Evolutionary conservation across 805 yeast genomes (phyloP).

Genomic region (Pichia cephalocereana): DNA sequence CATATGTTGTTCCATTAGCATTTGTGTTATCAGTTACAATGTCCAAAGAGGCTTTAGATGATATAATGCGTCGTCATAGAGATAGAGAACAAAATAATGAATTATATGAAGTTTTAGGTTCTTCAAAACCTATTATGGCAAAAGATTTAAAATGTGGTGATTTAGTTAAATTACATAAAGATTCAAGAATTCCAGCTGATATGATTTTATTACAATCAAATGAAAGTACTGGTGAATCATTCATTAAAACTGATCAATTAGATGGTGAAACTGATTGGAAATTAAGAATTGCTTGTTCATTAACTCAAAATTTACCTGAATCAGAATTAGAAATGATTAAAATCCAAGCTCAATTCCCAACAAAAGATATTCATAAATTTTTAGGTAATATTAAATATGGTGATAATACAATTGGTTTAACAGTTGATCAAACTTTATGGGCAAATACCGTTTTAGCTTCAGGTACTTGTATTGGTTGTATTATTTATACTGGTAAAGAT

Average conservation of each 20-base stretch:
- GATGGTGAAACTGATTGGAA: slow-evolving; percentile 99
- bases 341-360: slow-evolving; percentile 72
- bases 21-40: slow-evolving; percentile 89
- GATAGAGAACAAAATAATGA: slow-evolving; percentile 87
- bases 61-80: slow-evolving; percentile 79
- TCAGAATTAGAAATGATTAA: slow-evolving; percentile 41
- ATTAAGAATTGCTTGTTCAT: slow-evolving; percentile 63
- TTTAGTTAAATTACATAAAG: slow-evolving; percentile 67
- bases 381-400: slow-evolving; percentile 62
- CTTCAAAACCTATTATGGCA: slow-evolving; percentile 35
- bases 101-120: slow-evolving; percentile 59
- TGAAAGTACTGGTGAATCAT: slow-evolving; percentile 76
- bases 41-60: slow-evolving; percentile 94
- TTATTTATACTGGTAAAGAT: slow-evolving; percentile 84
- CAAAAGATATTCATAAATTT: slow-evolving; percentile 74
- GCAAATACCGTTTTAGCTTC: slow-evolving; percentile 96
- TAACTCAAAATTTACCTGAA: slow-evolving; percentile 57
- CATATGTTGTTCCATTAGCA: slow-evolving; percentile 89
- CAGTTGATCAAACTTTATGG: slow-evolving; percentile 93
- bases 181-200: slow-evolving; percentile 89
- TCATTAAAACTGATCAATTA: slow-evolving; percentile 92
- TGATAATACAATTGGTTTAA: slow-evolving; percentile 51
- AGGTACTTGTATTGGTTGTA: slow-evolving; percentile 82
- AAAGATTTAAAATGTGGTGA: slow-evolving; percentile 79
- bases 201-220: slow-evolving; percentile 76